A percentile compares a stretch with the other conserved stretches of the same genome.
These are phyloP conservation scores for Ustilago xerochloae DNA, from an alignment of 1,284 basidiomycete species.

Conservation along the genomic window DNA sequence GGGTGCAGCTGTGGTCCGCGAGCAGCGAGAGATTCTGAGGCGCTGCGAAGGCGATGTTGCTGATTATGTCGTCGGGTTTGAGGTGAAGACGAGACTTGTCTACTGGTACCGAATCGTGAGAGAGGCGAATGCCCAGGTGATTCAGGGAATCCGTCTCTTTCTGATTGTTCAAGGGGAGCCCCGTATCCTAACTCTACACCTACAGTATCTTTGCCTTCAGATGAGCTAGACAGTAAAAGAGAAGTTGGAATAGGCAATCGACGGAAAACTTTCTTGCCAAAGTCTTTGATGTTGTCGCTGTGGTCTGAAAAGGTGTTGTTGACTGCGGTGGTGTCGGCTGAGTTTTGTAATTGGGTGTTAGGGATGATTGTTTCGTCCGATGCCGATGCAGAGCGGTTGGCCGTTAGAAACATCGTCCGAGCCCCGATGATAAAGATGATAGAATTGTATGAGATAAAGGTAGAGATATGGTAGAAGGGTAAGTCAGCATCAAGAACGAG, in stretches of 20 bases:
- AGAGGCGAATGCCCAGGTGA: conserved; percentile 13
- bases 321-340: conserved; percentile 1
- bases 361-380: background rate
- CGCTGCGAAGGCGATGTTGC: background rate
- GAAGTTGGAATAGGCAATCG: conserved; percentile 4
- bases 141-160: conserved; percentile 3
- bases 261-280: conserved; percentile 5
- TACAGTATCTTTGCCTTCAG: background rate
- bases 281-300: background rate
- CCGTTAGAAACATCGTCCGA: background rate
- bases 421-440: background rate
- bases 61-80: background rate
- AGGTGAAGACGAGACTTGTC: background rate
- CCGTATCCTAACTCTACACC: conserved; percentile 1
- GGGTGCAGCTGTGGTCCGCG: background rate
- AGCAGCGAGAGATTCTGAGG: background rate
- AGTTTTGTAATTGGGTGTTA: background rate
- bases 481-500: no score
- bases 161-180: background rate
- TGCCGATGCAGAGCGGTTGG: background rate
- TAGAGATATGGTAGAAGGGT: no score
- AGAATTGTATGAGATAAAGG: background rate
- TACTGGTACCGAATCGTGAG: background rate
- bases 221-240: background rate
- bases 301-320: background rate